Evolutionary conservation across 2,329 filamentous ascomycete genomes (phyloP), one percentile per base, ranked within the genome.

Genomic region (Trichoderma atroviride): DNA sequence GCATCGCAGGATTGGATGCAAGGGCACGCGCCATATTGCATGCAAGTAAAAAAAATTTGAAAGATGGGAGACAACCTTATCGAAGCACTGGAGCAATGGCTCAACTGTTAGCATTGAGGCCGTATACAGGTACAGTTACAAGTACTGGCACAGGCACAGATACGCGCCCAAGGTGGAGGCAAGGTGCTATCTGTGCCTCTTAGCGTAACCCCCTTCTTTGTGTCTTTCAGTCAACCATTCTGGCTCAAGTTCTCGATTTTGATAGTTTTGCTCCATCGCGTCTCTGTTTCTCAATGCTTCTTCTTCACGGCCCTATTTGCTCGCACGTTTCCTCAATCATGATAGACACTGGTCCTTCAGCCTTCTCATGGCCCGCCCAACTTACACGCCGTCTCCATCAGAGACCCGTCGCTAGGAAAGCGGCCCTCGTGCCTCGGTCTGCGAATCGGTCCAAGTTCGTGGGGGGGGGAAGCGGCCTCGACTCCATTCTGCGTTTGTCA

Each of bases 361-460:
- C 43, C 47, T 27, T 31, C 52, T n/a, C 37, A 37, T 43, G 37
- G 47, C 35, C 53, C 53, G 63, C 63, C 40, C 47, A 50, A n/a
- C 37, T 35, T 67, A n/a, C 55, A 33, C 27, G 27, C 10, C 11
- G 57, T 57, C 43, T 59, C 57, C 57, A 59, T 59, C n/a, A 64
- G 9, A 55, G 33, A 14, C 50, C 33, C 33, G 61, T 40, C 43
- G 31, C 27, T 55, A n/a, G 31, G 52, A 57, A 14, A 16, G 37
- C 47, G 61, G 29, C 55, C 53, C 37, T 67, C 56, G 61, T 59
- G 40, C 40, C 52, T 67, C 55, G 63, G 63, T 67, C 63, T 67
- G 40, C 63, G 40, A 59, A 67, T 67, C 63, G 55, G 63, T 59
- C 55, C 63, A 67, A 67, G 63, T 50, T 67, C 55, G 63, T 67